Evolutionary conservation across 2,329 filamentous ascomycete species (phyloP).

Genomic region (Monosporascus sp.): DNA sequence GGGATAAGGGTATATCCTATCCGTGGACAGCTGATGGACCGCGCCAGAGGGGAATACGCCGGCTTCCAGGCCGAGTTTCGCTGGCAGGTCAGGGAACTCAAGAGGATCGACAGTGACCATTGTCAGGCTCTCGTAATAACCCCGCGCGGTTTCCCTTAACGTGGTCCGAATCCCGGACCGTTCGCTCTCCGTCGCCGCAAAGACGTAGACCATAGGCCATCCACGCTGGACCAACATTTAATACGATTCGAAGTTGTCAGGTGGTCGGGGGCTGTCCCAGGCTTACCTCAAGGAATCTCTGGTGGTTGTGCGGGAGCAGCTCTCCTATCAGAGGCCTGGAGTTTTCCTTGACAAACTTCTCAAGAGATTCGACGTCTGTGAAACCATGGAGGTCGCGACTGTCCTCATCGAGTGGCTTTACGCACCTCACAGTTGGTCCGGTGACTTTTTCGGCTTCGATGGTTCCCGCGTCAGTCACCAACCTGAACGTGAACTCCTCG

Average conservation of each 20-base stretch:
- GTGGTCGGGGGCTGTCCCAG: neutral
- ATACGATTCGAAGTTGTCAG: neutral
- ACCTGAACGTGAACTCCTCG: conserved; percentile 31
- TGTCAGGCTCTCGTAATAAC: conserved; percentile 30
- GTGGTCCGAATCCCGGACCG: conserved; percentile 23
- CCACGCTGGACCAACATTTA: conserved; percentile 18
- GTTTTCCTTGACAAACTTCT: conserved; percentile 20
- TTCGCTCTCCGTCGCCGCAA: conserved; percentile 24
- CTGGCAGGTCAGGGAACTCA: conserved; percentile 30
- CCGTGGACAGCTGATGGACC: conserved; percentile 31
- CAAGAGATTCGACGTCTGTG: conserved; percentile 15
- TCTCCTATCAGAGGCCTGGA: conserved; percentile 28
- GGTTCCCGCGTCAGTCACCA: conserved; percentile 12
- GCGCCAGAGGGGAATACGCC: conserved; percentile 26
- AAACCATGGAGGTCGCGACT: conserved; percentile 11
- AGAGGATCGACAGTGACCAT: conserved; percentile 30
- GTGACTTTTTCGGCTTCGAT: conserved; percentile 10
- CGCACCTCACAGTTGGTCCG: conserved; percentile 22
- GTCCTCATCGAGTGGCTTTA: conserved; percentile 25
- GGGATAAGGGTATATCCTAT: conserved; percentile 32
- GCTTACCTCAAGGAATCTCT: conserved; percentile 30
- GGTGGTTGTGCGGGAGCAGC: conserved; percentile 26
- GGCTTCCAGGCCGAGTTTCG: conserved; percentile 26
- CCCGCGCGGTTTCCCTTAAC: conserved; percentile 26
- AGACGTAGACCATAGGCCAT: conserved; percentile 34